Evolutionary conservation across 139 green algal genomes (phyloP), one percentile per base, ranked within the genome.

Genomic region (Ostreobium quekettii): DNA sequence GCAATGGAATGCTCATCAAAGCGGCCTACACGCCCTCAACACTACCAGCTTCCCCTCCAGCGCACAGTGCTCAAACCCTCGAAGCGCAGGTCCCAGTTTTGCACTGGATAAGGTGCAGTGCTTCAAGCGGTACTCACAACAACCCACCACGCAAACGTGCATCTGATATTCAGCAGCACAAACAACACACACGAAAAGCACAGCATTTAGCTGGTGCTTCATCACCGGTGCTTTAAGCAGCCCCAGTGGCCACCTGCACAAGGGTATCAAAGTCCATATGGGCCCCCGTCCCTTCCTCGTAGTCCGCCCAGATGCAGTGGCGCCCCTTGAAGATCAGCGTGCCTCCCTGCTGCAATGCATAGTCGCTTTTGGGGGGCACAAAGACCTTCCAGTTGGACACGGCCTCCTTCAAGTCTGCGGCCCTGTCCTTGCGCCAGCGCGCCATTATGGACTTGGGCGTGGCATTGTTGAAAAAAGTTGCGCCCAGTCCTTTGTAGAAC

Each of bases 331-430:
- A 81, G 29, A 75, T 60, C 26, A 81, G 56, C 47, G 62, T 48
- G 4, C 75, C 75, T 2, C 75, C 75, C 62, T 81, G 69, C 33
- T 80, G 70, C 7, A 76, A 68, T 1, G 64, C 71, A 38, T 81
- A 68, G 2, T 74, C 60, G 2, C 11, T 47, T 60, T 75, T 79
- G 4, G 76, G 76, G 37, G 76, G 73, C 8, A 80, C 65, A 70
- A 70, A 83, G 2, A 71, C 71, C 36, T 77, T 80, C 76, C 76
- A 83, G 1, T 53, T 56, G 24, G 29, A 15, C 30, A 83, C 56
- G 15, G 76, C 57, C 3, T 76, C 73, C 37, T 31, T 24, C 28
- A 83, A 31, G 19, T 77, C 73, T 30, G 60, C 53, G 4, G 36
- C 48, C 1, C 64, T 60, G 26, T 74, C 68, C 60, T 72, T 67